Evolutionary conservation across 2,329 filamentous ascomycete genomes (phyloP).

Genomic region (Atkinsonella texensis): DNA sequence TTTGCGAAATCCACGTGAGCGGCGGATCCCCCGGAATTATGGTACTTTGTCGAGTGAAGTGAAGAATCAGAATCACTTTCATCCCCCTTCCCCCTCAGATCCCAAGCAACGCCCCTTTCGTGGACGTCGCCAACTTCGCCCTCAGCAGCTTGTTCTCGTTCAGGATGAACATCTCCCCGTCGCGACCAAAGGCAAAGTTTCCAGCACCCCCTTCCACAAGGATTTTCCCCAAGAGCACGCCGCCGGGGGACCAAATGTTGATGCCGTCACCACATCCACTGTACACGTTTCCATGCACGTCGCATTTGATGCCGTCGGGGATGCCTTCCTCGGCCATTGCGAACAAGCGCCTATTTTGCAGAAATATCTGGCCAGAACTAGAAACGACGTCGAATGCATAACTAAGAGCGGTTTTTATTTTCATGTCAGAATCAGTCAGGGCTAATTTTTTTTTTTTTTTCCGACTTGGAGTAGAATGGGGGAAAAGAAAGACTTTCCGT

Average conservation of each 20-base stretch:
- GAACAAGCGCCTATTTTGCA: slow-evolving; percentile 37
- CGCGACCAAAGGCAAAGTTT: slow-evolving; percentile 35
- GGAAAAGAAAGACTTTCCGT: slow-evolving; percentile 4
- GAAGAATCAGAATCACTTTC: neutral
- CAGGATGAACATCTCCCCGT: slow-evolving; percentile 32
- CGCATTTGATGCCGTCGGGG: slow-evolving; percentile 36
- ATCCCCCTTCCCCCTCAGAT: neutral
- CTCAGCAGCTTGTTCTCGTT: slow-evolving; percentile 34
- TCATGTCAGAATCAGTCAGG: too few species aligned
- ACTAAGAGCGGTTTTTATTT: slow-evolving; percentile 8
- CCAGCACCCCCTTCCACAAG: slow-evolving; percentile 28
- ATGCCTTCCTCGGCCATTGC: slow-evolving; percentile 34
- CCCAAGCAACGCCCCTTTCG: slow-evolving; percentile 12
- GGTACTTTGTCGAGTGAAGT: too few species aligned
- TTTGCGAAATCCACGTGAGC: too few species aligned
- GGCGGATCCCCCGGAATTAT: too few species aligned
- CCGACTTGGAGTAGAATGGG: too few species aligned
- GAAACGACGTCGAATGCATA: slow-evolving; percentile 24
- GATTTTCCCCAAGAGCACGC: slow-evolving; percentile 33
- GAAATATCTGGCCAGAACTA: slow-evolving; percentile 21
- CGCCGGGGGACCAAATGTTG: slow-evolving; percentile 33
- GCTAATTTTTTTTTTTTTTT: too few species aligned
- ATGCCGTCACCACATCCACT: slow-evolving; percentile 36
- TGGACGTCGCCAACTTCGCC: slow-evolving; percentile 11
- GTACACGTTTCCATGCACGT: slow-evolving; percentile 35